A percentile compares a stretch with the other conserved stretches of the same genome.
Evolutionary conservation across 2,329 filamentous ascomycete species (phyloP).

Genomic region (Tolypocladium ovalisporum): DNA sequence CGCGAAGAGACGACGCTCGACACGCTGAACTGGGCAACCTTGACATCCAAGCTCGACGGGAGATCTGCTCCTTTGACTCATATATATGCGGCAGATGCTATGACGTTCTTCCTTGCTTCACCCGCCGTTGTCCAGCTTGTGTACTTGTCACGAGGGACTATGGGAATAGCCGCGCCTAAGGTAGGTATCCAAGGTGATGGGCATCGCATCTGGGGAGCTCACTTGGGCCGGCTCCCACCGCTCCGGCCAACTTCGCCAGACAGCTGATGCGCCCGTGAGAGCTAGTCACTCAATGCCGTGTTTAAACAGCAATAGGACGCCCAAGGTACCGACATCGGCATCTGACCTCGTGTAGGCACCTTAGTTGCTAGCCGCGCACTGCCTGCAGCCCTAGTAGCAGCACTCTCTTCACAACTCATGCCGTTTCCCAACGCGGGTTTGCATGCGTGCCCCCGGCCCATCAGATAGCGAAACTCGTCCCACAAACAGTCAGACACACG

Average conservation of each 20-base stretch:
- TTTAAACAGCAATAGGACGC: not conserved
- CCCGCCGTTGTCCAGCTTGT: too few relatives aligned
- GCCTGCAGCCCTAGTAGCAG: not conserved
- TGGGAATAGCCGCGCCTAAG: too few relatives aligned
- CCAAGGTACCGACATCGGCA: not conserved
- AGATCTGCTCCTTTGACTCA: not conserved
- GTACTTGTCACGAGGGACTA: too few relatives aligned
- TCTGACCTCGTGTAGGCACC: not conserved
- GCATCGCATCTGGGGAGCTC: not conserved
- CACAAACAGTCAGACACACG: not conserved
- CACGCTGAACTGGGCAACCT: not conserved
- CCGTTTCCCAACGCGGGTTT: not conserved
- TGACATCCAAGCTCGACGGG: not conserved
- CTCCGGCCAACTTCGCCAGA: not conserved
- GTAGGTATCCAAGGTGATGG: too few relatives aligned
- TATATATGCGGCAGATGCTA: too few relatives aligned
- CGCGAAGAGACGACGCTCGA: not conserved
- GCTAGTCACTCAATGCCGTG: not conserved
- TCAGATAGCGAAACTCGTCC: not conserved
- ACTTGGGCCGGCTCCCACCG: not conserved
- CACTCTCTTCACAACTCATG: not conserved
- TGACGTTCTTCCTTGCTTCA: too few relatives aligned
- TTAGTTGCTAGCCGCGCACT: not conserved
- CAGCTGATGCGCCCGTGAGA: not conserved
- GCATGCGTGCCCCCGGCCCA: not conserved